phyloP scores from a whole-genome alignment of 2,329 filamentous ascomycete genomes.

The Pseudogymnoascus sp. region DNA sequence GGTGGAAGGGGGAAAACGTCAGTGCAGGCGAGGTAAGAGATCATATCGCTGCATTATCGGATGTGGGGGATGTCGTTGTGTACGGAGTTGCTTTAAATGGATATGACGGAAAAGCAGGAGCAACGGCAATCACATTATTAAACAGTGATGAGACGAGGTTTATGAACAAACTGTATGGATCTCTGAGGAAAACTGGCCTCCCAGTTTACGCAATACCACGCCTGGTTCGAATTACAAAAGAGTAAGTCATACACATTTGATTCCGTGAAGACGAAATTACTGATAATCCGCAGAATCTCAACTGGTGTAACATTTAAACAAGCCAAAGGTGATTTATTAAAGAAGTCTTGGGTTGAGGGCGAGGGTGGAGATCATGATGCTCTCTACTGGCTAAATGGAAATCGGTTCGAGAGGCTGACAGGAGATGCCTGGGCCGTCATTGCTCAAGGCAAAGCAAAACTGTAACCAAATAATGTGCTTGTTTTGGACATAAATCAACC shows the following conservation, averaged over 20 bases:
- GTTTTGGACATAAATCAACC: background rate
- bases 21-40: slow-evolving; percentile 38
- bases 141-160: slow-evolving; percentile 29
- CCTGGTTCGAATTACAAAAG: slow-evolving; percentile 37
- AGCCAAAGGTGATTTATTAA: slow-evolving; percentile 35
- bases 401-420: slow-evolving; percentile 32
- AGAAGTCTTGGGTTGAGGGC: slow-evolving; percentile 33
- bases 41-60: slow-evolving; percentile 33
- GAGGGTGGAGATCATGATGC: slow-evolving; percentile 29
- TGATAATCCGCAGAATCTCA: slow-evolving; percentile 27
- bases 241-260: slow-evolving; percentile 27
- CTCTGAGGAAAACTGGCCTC: slow-evolving; percentile 36
- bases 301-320: slow-evolving; percentile 43
- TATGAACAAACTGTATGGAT: slow-evolving; percentile 30
- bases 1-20: slow-evolving; percentile 44
- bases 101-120: slow-evolving; percentile 41
- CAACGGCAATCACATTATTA: slow-evolving; percentile 36
- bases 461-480: slow-evolving; percentile 20
- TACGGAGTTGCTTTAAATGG: slow-evolving; percentile 34
- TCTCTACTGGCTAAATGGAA: slow-evolving; percentile 37
- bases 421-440: slow-evolving; percentile 33
- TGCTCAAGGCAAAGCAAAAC: slow-evolving; percentile 35
- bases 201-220: slow-evolving; percentile 38
- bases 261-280: background rate
- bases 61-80: slow-evolving; percentile 36